Base-by-base conservation (phyloP, 306 rosid genomes). In the Sindora glabra region DNA sequence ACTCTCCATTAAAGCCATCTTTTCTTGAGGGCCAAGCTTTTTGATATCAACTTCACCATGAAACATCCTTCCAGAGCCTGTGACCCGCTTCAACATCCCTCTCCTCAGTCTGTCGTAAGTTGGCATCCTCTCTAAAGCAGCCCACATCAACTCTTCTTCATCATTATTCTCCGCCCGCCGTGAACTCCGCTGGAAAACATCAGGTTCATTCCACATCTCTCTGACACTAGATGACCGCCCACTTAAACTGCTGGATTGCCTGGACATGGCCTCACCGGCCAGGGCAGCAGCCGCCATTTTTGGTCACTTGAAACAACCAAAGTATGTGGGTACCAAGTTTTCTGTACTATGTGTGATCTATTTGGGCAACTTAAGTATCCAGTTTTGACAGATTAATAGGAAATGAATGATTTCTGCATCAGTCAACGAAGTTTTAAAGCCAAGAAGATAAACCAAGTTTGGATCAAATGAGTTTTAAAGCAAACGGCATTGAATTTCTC, bases 51-150 rank as follows among this genome's bases (percentile, higher is more conserved):
- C 64, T 5, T 79, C 86, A 6, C 54, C 77, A 40, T 49, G 77
- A 15, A 56, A 26, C 8, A 64, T 49, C 19, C 72, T 75, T 0
- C 90, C 87, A 19, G 75, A 77, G 3, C 62, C 69, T 57, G 55
- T 62, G 19, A 76, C 71, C 51, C 69, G 84, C 22, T 56, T 73
- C 27, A 84, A 32, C 82, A 84, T 68, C 64, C 91, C 87, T 21
- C 64, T 78, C 41, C 87, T 68, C 70, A 84, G 23, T 47, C 91
- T 59, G 3, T 81, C 85, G 38, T 73, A 78, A 11, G 91, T 84
- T 7, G 91, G 91, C 11, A 84, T 57, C 75, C 91, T 62, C 62
- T 84, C 91, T 6, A 84, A 67, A 13, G 87, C 91, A 4, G 91
- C 91, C 91, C 91, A 84, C 56, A 47, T 74, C 51, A 84, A 45